Evolutionary conservation across 768 basidiomycete genomes (phyloP).

Genomic region (Phylloporus scabripes): DNA sequence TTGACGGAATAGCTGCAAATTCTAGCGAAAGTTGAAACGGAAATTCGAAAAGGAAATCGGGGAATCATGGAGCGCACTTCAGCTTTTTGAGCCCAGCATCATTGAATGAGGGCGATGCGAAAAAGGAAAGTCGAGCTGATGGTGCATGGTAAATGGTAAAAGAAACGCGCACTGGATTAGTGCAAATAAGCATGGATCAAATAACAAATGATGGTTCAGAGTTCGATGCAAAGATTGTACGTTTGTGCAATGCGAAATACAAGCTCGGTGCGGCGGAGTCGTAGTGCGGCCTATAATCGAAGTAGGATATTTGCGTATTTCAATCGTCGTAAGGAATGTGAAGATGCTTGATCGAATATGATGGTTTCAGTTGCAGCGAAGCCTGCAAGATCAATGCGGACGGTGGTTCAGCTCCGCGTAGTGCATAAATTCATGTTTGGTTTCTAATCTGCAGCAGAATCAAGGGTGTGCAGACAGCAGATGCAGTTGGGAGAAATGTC

Average conservation of each 20-base stretch:
- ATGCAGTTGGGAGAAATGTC: slow-evolving; percentile 21
- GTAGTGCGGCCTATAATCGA: slow-evolving; percentile 18
- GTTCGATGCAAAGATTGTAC: slow-evolving; percentile 34
- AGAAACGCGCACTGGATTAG: slow-evolving; percentile 28
- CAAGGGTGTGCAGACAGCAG: slow-evolving; percentile 14
- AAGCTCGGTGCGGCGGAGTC: slow-evolving; percentile 13
- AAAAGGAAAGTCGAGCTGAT: slow-evolving; percentile 23
- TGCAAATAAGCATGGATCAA: slow-evolving; percentile 34
- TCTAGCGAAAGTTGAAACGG: slow-evolving; percentile 16
- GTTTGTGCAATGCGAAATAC: slow-evolving; percentile 21
- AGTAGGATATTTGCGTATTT: slow-evolving; percentile 24
- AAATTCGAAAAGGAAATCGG: slow-evolving; percentile 6
- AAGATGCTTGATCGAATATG: slow-evolving; percentile 25
- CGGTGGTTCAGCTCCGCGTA: slow-evolving; percentile 22
- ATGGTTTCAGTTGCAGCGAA: slow-evolving; percentile 9
- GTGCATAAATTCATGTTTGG: slow-evolving; percentile 21
- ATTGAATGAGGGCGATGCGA: slow-evolving; percentile 13
- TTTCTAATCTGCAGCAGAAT: slow-evolving; percentile 21
- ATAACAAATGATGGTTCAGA: slow-evolving; percentile 24
- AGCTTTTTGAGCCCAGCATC: slow-evolving; percentile 22
- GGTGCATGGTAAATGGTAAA: slow-evolving; percentile 24
- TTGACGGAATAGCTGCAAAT: slow-evolving; percentile 23
- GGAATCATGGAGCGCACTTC: slow-evolving; percentile 27
- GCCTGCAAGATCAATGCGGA: slow-evolving; percentile 29
- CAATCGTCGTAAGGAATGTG: slow-evolving; percentile 18